A percentile compares a stretch with the other conserved stretches of the same genome.
phyloP scores from a whole-genome alignment of 2,329 filamentous ascomycete genomes.

The Colletotrichum theobromicola region DNA sequence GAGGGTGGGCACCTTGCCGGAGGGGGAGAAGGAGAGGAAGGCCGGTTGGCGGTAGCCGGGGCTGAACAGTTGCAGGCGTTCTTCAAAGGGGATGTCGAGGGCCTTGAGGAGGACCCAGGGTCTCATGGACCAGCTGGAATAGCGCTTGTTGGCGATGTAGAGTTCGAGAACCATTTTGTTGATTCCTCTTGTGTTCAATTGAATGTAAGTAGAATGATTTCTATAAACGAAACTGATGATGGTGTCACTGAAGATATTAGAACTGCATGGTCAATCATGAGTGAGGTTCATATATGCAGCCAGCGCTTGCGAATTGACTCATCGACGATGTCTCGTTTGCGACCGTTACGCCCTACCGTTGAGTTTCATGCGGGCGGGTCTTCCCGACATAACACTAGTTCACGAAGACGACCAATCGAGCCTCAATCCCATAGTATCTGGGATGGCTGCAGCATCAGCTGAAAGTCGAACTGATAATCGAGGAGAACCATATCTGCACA shows the following conservation, averaged over 20 bases:
- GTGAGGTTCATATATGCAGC: not conserved
- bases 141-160: constrained; percentile 49
- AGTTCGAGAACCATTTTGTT: constrained; percentile 41
- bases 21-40: constrained; percentile 43
- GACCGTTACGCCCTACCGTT: not conserved
- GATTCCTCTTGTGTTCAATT: not conserved
- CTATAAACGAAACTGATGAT: not conserved
- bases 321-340: not conserved
- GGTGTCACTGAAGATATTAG: fast-evolving
- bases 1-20: constrained; percentile 47
- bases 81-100: constrained; percentile 46
- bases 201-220: too few relatives aligned
- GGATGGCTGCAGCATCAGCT: not conserved
- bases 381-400: not conserved
- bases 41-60: constrained; percentile 33
- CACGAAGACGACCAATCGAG: not conserved
- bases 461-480: not conserved
- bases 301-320: not conserved
- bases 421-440: not conserved
- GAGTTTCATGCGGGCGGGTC: not conserved
- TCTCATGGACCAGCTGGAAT: constrained; percentile 52
- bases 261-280: not conserved
- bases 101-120: constrained; percentile 50
- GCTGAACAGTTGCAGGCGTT: constrained; percentile 40
- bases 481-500: not conserved